Percentiles rank a stretch among this genome's conserved stretches.
phyloP scores from a whole-genome alignment of 371 early-diverging fungal genomes.

The Parasitella parasitica region DNA sequence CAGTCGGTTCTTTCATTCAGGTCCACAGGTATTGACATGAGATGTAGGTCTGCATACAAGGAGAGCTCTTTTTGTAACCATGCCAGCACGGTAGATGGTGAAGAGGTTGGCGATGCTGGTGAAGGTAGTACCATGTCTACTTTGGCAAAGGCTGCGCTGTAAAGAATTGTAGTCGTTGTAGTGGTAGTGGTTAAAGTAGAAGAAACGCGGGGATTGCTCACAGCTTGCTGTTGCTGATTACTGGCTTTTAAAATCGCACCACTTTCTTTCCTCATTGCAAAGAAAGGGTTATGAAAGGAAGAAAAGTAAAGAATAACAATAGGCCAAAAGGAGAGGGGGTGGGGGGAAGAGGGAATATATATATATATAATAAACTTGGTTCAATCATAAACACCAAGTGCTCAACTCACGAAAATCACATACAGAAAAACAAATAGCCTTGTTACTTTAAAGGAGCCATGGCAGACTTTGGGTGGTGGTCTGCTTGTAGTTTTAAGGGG shows the following conservation, averaged over 20 bases:
- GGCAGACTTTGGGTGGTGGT: not conserved
- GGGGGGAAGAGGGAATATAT: not conserved
- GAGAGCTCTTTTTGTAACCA: conserved; percentile 39
- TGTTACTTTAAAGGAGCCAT: not conserved
- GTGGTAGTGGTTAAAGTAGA: not conserved
- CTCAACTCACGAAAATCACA: not conserved
- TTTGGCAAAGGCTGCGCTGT: not conserved
- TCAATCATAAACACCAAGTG: not conserved
- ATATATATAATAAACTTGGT: not conserved
- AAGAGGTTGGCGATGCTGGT: not conserved
- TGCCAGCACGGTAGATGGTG: conserved; percentile 36
- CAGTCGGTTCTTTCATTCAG: conserved; percentile 8
- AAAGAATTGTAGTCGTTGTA: not conserved
- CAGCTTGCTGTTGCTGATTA: not conserved
- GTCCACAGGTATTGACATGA: conserved; percentile 19
- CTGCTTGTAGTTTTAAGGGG: not conserved
- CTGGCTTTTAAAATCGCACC: conserved; percentile 3
- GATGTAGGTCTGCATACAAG: conserved; percentile 26
- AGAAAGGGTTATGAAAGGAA: not conserved
- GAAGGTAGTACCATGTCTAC: not conserved
- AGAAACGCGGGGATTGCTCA: conserved; percentile 6
- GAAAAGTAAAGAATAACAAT: not conserved
- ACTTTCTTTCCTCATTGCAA: not conserved
- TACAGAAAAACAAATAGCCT: not conserved
- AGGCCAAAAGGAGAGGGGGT: not conserved